Evolutionary conservation across 192 early-diverging fungal genomes (phyloP).

Genomic region (Entomortierella lignicola): DNA sequence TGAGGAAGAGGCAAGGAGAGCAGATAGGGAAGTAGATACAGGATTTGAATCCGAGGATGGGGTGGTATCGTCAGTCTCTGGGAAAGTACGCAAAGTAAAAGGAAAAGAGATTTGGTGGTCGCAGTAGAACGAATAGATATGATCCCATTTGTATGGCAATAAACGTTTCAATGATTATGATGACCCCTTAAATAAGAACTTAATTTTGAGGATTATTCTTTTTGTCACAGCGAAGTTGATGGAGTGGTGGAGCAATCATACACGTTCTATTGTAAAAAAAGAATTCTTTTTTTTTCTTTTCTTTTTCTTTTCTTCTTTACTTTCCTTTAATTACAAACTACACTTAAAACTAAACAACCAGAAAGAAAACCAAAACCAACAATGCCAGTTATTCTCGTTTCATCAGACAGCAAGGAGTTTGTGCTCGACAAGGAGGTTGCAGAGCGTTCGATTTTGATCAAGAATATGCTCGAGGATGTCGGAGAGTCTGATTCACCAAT

Average conservation of each 20-base stretch:
- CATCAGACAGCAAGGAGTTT: slow-evolving; percentile 73
- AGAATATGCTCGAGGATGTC: slow-evolving; percentile 84
- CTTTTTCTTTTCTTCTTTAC: background rate
- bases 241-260: too few species aligned
- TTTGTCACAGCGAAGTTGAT: too few species aligned
- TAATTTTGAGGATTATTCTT: too few species aligned
- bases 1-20: background rate
- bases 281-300: background rate
- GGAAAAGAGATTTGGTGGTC: slow-evolving; percentile 50
- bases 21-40: background rate
- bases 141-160: background rate
- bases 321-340: background rate
- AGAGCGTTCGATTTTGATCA: slow-evolving; percentile 80
- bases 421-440: slow-evolving; percentile 74
- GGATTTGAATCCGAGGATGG: slow-evolving; percentile 20
- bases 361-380: too few species aligned
- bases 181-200: background rate
- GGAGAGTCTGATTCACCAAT: slow-evolving; percentile 76
- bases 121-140: slow-evolving; percentile 7
- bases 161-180: background rate
- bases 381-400: slow-evolving; percentile 67
- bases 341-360: slow-evolving; percentile 1
- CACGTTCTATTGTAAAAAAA: too few species aligned
- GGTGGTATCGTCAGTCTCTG: slow-evolving; percentile 18
- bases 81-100: slow-evolving; percentile 20